phyloP scores from a whole-genome alignment of 2,329 filamentous ascomycete genomes.

The Epichloe brachyelytri region DNA sequence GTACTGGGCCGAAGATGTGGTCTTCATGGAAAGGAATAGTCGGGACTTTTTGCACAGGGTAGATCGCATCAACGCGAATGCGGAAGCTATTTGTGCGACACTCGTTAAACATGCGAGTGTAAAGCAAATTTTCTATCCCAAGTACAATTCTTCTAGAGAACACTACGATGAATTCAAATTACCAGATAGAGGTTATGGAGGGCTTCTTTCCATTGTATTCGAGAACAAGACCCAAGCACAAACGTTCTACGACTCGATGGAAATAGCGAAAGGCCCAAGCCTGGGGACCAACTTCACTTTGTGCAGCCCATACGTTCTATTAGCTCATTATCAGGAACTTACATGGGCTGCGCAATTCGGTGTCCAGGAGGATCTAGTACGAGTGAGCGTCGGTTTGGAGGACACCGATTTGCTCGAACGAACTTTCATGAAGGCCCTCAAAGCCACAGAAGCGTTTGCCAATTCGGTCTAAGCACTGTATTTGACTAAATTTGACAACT shows the following conservation, averaged over 20 bases:
- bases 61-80: slow-evolving; percentile 71
- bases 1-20: slow-evolving; percentile 85
- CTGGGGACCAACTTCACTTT: slow-evolving; percentile 95
- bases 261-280: slow-evolving; percentile 87
- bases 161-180: slow-evolving; percentile 72
- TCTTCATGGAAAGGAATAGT: slow-evolving; percentile 94
- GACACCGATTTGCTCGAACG: slow-evolving; percentile 52
- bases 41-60: slow-evolving; percentile 79
- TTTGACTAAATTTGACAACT: background rate
- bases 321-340: slow-evolving; percentile 84
- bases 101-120: slow-evolving; percentile 50
- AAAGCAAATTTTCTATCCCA: slow-evolving; percentile 78
- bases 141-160: slow-evolving; percentile 52
- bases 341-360: slow-evolving; percentile 81
- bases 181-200: slow-evolving; percentile 72
- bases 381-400: slow-evolving; percentile 84
- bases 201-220: slow-evolving; percentile 76
- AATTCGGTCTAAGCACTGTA: background rate
- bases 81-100: slow-evolving; percentile 68
- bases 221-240: slow-evolving; percentile 55
- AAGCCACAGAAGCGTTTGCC: slow-evolving; percentile 29
- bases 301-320: slow-evolving; percentile 75
- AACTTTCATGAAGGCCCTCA: slow-evolving; percentile 57
- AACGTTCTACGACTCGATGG: slow-evolving; percentile 72
- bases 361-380: slow-evolving; percentile 66